Evolutionary conservation across 345 rosid species (phyloP).

Genomic region (Raphanus sativus): DNA sequence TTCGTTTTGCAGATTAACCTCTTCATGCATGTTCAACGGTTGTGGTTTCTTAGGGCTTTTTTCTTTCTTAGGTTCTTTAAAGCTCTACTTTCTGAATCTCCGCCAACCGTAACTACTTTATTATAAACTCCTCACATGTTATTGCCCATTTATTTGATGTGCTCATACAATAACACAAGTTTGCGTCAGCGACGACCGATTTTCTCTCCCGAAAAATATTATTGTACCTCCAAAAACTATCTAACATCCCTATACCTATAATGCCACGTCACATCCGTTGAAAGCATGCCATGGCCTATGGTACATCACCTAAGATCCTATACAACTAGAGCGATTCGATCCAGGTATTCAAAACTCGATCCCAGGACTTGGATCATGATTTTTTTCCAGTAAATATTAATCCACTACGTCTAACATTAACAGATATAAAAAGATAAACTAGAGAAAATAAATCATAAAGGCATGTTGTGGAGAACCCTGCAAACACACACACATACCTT

Average conservation of each 20-base stretch:
- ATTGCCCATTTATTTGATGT: not conserved
- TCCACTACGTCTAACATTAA: not conserved
- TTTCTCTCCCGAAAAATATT: not conserved
- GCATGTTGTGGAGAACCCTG: not conserved
- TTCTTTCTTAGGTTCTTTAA: not conserved
- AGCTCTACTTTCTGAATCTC: not conserved
- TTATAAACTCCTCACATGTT: not conserved
- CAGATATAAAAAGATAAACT: not conserved
- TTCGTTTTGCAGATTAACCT: not conserved
- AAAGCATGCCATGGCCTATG: not conserved
- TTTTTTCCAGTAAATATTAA: no score
- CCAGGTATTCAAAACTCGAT: not conserved
- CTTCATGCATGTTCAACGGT: not conserved
- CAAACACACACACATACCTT: not conserved
- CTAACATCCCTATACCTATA: not conserved
- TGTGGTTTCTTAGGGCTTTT: not conserved
- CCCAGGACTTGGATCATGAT: not conserved
- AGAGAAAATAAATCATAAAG: not conserved
- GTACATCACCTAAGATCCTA: not conserved
- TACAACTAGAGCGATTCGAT: not conserved
- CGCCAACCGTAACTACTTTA: not conserved
- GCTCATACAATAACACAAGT: not conserved
- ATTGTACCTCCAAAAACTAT: not conserved
- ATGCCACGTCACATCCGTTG: not conserved
- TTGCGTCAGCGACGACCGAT: not conserved